phyloP scores from a whole-genome alignment of 768 basidiomycete species.

The Coprinopsis marcescibilis region DNA sequence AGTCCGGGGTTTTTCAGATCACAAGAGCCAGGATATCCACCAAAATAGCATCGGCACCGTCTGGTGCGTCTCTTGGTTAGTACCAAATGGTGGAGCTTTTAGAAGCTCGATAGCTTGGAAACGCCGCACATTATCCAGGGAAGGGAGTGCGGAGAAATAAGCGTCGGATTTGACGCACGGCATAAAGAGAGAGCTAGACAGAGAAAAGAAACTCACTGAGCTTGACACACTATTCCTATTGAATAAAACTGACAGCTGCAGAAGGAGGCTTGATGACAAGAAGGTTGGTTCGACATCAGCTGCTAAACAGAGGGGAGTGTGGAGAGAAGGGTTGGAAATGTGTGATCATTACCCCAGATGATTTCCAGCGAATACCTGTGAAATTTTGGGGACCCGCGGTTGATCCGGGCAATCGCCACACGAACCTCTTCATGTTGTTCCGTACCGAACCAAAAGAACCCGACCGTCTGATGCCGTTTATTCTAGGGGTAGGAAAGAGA shows the following conservation, averaged over 20 bases:
- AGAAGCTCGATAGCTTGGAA: not conserved
- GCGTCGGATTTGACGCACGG: not conserved
- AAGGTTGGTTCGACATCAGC: too few relatives aligned
- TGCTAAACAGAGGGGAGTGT: too few relatives aligned
- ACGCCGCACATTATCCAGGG: not conserved
- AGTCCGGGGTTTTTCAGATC: too few relatives aligned
- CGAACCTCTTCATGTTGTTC: not conserved
- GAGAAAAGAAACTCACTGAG: not conserved
- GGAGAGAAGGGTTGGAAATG: too few relatives aligned
- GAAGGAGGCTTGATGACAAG: too few relatives aligned
- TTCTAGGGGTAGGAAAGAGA: too few relatives aligned
- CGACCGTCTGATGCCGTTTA: too few relatives aligned
- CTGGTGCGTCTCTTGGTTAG: too few relatives aligned
- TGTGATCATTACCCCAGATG: too few relatives aligned
- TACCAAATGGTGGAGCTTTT: not conserved
- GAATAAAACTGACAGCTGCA: too few relatives aligned
- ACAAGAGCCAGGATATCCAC: too few relatives aligned
- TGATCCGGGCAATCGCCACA: constrained; percentile 5
- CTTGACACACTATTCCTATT: not conserved
- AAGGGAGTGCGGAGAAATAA: constrained; percentile 2
- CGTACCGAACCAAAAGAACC: not conserved
- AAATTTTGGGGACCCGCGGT: constrained; percentile 1
- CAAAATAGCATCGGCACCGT: too few relatives aligned
- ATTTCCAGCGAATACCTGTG: not conserved
- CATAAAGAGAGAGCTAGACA: not conserved